Conservation (phyloP, 148 eudicot species). For the Rhododendron simsii region DNA sequence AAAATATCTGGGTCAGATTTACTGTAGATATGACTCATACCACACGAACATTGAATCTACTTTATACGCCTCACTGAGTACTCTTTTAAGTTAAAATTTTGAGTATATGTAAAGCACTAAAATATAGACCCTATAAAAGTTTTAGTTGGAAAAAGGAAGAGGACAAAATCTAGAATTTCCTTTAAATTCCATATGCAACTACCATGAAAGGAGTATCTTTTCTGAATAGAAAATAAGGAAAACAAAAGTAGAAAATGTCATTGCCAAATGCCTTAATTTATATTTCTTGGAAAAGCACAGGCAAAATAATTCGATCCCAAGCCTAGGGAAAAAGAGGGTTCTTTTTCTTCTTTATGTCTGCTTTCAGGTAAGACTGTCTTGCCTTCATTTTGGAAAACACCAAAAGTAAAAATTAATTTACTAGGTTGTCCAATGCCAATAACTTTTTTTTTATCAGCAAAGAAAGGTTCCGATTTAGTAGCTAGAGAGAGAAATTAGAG, state of each 20-base stretch:
- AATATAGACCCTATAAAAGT: background rate
- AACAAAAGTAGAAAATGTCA: background rate
- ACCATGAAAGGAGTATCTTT: background rate
- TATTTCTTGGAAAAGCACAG: background rate
- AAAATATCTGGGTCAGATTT: background rate
- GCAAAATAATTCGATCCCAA: background rate
- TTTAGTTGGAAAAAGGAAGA: background rate
- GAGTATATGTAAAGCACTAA: background rate
- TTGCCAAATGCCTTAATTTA: background rate
- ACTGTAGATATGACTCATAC: background rate
- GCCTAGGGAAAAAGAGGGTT: background rate
- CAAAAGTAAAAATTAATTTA: background rate
- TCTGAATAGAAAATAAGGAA: background rate
- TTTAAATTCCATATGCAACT: background rate
- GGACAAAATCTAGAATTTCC: too few relatives aligned
- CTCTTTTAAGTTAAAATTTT: background rate
- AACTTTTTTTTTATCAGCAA: too few relatives aligned
- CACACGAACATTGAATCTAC: background rate
- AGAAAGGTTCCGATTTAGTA: too few relatives aligned
- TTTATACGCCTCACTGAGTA: background rate
- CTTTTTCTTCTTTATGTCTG: background rate
- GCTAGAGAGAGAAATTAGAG: too few relatives aligned
- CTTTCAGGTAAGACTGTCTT: background rate
- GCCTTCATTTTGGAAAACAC: background rate
- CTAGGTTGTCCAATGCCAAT: background rate